phyloP scores from a whole-genome alignment of 2,329 filamentous ascomycete species.

The Alternaria rosae region DNA sequence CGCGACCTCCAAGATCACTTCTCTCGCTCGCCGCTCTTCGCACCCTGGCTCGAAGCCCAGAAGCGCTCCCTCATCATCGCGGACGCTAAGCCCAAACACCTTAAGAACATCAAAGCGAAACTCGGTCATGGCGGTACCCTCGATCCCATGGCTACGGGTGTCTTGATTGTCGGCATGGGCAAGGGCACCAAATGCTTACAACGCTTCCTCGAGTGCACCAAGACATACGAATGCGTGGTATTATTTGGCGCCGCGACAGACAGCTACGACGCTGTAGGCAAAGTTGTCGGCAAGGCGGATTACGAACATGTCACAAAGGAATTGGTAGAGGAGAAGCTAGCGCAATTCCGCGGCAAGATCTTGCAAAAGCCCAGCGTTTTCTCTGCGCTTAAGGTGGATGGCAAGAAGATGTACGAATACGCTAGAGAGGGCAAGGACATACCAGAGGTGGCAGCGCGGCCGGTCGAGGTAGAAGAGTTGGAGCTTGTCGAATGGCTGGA shows the following conservation, averaged over 20 bases:
- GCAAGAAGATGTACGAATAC: slow-evolving; percentile 95
- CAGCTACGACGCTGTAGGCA: slow-evolving; percentile 87
- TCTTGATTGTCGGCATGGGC: slow-evolving; percentile 88
- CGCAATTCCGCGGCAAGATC: slow-evolving; percentile 79
- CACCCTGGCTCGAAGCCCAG: slow-evolving; percentile 75
- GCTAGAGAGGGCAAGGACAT: slow-evolving; percentile 87
- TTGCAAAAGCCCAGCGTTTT: slow-evolving; percentile 92
- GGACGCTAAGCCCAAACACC: slow-evolving; percentile 64
- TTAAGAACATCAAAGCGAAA: slow-evolving; percentile 71
- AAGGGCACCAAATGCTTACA: slow-evolving; percentile 83
- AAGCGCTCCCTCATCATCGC: slow-evolving; percentile 64
- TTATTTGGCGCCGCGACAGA: slow-evolving; percentile 93
- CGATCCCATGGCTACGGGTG: slow-evolving; percentile 91
- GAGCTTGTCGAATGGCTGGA: slow-evolving; percentile 86
- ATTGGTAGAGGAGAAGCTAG: slow-evolving; percentile 77
- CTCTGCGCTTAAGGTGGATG: slow-evolving; percentile 90
- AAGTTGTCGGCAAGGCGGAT: slow-evolving; percentile 75
- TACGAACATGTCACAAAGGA: slow-evolving; percentile 84
- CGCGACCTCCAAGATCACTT: slow-evolving; percentile 86
- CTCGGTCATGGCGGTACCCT: slow-evolving; percentile 96
- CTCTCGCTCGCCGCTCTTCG: slow-evolving; percentile 80
- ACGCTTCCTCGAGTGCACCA: slow-evolving; percentile 85
- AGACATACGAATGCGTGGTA: slow-evolving; percentile 88
- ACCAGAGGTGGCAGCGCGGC: slow-evolving; percentile 82
- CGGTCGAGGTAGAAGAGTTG: slow-evolving; percentile 78